These are phyloP conservation scores for Lithospermum erythrorhizon DNA, from an alignment of 257 asterid species.

Conservation along the genomic window DNA sequence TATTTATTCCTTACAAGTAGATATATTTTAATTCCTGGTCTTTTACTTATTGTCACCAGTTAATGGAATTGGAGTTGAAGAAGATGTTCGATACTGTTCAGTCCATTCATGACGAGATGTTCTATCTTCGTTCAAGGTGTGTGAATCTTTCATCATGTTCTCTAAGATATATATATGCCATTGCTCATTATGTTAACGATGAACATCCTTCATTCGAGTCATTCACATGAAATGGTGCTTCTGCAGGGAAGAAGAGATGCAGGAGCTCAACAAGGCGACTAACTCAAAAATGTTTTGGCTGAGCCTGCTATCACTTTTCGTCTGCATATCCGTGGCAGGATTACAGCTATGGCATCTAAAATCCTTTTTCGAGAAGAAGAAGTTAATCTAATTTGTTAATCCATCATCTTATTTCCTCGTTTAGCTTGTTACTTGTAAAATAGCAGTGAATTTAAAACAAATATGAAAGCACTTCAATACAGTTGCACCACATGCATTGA, in stretches of 20 bases:
- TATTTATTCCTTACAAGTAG: neutral
- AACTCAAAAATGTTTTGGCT: conserved; percentile 67
- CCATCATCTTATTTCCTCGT: neutral
- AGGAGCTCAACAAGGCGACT: conserved; percentile 55
- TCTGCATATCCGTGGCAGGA: conserved; percentile 59
- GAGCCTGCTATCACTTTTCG: conserved; percentile 42
- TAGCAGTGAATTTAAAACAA: too few species aligned
- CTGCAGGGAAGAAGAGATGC: conserved; percentile 80
- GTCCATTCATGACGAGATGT: conserved; percentile 77
- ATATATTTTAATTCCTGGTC: neutral
- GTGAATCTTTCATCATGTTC: conserved; percentile 8
- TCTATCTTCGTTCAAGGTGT: conserved; percentile 67
- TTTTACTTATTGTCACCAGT: conserved; percentile 21
- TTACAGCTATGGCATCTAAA: conserved; percentile 80
- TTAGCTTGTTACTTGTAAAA: neutral
- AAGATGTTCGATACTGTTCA: conserved; percentile 55
- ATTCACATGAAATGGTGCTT: neutral
- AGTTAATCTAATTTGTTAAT: conserved; percentile 37
- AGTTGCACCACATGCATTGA: too few species aligned
- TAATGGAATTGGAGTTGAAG: conserved; percentile 74
- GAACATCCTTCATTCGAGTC: neutral
- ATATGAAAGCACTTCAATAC: too few species aligned
- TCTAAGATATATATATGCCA: too few species aligned
- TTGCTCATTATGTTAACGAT: neutral
- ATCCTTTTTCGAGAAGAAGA: conserved; percentile 77